Evolutionary conservation across 192 early-diverging fungal species (phyloP).

Genomic region (Rhizoclosmatium sp.): DNA sequence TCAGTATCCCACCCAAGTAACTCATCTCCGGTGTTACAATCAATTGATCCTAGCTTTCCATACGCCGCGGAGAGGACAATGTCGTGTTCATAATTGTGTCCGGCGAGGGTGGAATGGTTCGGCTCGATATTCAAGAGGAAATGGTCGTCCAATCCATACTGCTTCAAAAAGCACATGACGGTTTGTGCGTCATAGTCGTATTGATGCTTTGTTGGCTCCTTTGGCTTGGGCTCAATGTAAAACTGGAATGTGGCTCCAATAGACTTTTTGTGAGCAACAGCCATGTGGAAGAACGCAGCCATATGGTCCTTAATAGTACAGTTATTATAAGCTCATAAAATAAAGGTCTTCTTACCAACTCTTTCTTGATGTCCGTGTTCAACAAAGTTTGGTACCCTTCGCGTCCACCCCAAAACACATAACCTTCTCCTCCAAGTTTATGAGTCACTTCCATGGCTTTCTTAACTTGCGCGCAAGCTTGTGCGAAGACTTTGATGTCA

Average conservation of each 20-base stretch:
- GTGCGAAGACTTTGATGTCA: conserved; percentile 39
- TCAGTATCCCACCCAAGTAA: conserved; percentile 53
- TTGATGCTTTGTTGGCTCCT: conserved; percentile 49
- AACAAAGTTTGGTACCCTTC: conserved; percentile 46
- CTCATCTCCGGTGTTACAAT: conserved; percentile 49
- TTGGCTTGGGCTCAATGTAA: conserved; percentile 50
- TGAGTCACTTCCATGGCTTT: conserved; percentile 48
- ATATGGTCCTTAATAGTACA: conserved; percentile 33
- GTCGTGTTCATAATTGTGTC: conserved; percentile 51
- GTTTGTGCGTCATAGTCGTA: conserved; percentile 51
- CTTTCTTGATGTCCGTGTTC: conserved; percentile 46
- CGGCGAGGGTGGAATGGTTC: conserved; percentile 52
- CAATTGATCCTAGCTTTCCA: conserved; percentile 43
- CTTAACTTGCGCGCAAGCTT: conserved; percentile 45
- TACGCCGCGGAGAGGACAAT: conserved; percentile 35
- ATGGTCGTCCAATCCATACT: conserved; percentile 38
- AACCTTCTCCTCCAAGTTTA: conserved; percentile 48
- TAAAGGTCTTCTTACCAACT: neutral
- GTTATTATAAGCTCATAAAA: no score
- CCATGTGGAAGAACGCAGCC: conserved; percentile 49
- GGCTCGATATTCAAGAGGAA: conserved; percentile 51
- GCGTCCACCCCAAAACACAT: conserved; percentile 51
- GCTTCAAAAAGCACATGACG: conserved; percentile 46
- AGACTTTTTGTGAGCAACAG: conserved; percentile 41
- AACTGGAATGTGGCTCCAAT: conserved; percentile 42